Evolutionary conservation across 768 basidiomycete genomes (phyloP).

Genomic region (Trametes cubensis): DNA sequence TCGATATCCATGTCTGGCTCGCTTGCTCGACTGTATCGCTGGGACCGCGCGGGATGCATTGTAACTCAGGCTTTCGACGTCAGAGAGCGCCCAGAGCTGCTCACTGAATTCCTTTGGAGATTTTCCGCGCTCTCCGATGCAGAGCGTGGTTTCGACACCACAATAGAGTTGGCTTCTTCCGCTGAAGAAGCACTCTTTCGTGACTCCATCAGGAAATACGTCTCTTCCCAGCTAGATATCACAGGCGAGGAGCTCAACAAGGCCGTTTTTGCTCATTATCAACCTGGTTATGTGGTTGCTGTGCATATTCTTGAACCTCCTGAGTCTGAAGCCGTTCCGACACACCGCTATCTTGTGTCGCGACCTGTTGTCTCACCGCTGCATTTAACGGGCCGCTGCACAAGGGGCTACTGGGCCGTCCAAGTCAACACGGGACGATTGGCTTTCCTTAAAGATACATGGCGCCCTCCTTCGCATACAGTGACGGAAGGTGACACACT

Average conservation of each 20-base stretch:
- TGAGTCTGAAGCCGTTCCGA: background rate
- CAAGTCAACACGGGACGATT: background rate
- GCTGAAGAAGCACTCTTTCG: conserved; percentile 11
- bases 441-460: conserved; percentile 18
- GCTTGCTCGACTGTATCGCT: conserved; percentile 34
- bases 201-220: background rate
- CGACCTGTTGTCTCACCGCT: conserved; percentile 8
- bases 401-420: conserved; percentile 20
- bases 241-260: background rate
- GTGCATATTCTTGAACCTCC: background rate
- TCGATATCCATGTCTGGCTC: conserved; percentile 32
- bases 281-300: background rate
- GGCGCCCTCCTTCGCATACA: background rate
- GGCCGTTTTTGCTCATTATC: conserved; percentile 12
- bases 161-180: background rate
- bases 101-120: conserved; percentile 37
- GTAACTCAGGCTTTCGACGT: conserved; percentile 35
- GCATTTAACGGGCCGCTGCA: conserved; percentile 2
- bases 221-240: background rate
- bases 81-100: conserved; percentile 16
- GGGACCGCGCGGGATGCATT: conserved; percentile 38
- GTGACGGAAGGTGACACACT: conserved; percentile 6
- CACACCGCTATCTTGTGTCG: conserved; percentile 1
- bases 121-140: conserved; percentile 25
- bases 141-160: conserved; percentile 33